These are phyloP conservation scores for Trametes cingulata DNA, from an alignment of 768 basidiomycete genomes.

Conservation along the genomic window DNA sequence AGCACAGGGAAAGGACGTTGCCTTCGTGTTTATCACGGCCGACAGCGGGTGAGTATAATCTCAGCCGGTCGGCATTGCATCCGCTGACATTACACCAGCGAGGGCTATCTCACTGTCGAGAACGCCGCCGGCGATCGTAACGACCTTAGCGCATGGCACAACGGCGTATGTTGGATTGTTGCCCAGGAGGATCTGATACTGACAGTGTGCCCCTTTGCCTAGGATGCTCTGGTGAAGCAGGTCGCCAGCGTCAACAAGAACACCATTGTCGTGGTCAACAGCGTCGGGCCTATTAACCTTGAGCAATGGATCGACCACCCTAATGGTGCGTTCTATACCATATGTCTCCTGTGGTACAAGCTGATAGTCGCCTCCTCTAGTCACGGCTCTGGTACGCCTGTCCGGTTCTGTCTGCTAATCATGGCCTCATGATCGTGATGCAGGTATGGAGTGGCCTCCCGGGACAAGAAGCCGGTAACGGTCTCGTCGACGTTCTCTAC, in stretches of 20 bases:
- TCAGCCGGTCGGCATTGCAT: background rate
- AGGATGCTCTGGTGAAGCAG: slow-evolving; percentile 43
- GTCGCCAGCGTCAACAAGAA: slow-evolving; percentile 72
- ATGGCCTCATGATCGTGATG: no score
- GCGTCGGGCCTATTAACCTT: slow-evolving; percentile 67
- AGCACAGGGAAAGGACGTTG: slow-evolving; percentile 52
- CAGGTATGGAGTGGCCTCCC: slow-evolving; percentile 53
- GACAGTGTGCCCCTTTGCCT: background rate
- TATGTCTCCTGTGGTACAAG: no score
- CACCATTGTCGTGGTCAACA: slow-evolving; percentile 72
- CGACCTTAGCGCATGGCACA: slow-evolving; percentile 31
- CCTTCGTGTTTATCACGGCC: slow-evolving; percentile 55
- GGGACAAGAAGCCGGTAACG: slow-evolving; percentile 77
- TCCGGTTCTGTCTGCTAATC: background rate
- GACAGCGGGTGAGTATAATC: slow-evolving; percentile 28
- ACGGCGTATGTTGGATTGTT: slow-evolving; percentile 43
- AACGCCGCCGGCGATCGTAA: slow-evolving; percentile 58
- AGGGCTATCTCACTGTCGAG: slow-evolving; percentile 57
- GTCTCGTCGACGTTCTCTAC: slow-evolving; percentile 75
- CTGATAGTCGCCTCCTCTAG: background rate
- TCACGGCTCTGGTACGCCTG: slow-evolving; percentile 5
- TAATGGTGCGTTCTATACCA: slow-evolving; percentile 42
- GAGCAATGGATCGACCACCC: slow-evolving; percentile 76
- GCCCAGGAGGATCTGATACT: no score
- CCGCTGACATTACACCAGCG: slow-evolving; percentile 28